Evolutionary conservation across 2,329 filamentous ascomycete species (phyloP).

Genomic region (Teratosphaeriaceae sp.): DNA sequence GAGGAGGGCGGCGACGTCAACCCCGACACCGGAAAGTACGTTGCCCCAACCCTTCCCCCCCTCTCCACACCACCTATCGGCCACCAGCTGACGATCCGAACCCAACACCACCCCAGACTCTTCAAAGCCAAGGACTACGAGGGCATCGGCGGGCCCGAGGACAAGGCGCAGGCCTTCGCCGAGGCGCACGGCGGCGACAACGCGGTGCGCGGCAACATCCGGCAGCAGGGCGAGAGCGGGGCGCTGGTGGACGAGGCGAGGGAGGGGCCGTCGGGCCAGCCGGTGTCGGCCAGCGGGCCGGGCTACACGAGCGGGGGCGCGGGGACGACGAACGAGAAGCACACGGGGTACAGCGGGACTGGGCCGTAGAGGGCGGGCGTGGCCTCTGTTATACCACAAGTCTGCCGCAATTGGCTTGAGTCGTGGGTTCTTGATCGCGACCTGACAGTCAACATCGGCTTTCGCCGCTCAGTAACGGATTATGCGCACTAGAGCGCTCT

Average conservation of each 20-base stretch:
- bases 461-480: too few relatives aligned
- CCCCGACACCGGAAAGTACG: slow-evolving; percentile 34
- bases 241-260: slow-evolving; percentile 10
- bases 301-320: background rate
- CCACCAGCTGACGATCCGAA: slow-evolving; percentile 2
- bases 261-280: slow-evolving; percentile 1
- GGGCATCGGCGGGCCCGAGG: slow-evolving; percentile 42
- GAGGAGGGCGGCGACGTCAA: slow-evolving; percentile 41
- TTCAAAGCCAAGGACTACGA: slow-evolving; percentile 46
- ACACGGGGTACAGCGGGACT: background rate
- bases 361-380: background rate
- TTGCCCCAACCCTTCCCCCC: slow-evolving; percentile 5
- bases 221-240: slow-evolving; percentile 27
- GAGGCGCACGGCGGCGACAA: slow-evolving; percentile 35
- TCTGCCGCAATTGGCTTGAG: too few relatives aligned
- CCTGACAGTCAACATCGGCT: too few relatives aligned
- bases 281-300: slow-evolving; percentile 1
- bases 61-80: background rate
- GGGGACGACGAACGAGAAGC: too few relatives aligned
- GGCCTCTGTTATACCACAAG: too few relatives aligned
- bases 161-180: slow-evolving; percentile 33
- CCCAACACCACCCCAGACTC: too few relatives aligned
- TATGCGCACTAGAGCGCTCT: too few relatives aligned
- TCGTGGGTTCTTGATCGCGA: too few relatives aligned
- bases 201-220: slow-evolving; percentile 34